Evolutionary conservation across 257 asterid genomes (phyloP).

Genomic region (Nicotiana otophora): DNA sequence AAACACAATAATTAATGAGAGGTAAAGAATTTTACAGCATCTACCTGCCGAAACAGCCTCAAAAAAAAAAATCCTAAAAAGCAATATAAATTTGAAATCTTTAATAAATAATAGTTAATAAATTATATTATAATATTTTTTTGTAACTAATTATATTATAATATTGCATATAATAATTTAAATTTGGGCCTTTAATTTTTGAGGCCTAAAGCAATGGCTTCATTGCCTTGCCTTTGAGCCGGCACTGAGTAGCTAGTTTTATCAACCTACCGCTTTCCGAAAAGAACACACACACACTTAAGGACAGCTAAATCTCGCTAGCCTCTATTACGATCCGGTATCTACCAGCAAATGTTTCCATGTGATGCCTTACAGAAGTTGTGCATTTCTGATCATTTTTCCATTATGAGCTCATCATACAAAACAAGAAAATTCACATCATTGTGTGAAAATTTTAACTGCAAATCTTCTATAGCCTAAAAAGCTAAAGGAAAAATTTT

Average conservation of each 20-base stretch:
- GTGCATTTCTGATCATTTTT: neutral
- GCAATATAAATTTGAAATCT: neutral
- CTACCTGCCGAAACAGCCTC: too few relatives aligned
- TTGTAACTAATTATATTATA: neutral
- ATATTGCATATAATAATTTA: neutral
- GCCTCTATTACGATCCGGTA: neutral
- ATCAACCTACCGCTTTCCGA: neutral
- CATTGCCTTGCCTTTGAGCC: neutral
- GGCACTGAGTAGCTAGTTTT: neutral
- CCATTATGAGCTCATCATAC: neutral
- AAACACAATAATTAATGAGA: neutral
- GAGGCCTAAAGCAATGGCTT: neutral
- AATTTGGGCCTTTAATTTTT: neutral
- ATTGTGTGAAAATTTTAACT: neutral
- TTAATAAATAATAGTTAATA: neutral
- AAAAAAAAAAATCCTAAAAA: neutral
- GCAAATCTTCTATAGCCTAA: neutral
- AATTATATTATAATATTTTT: neutral
- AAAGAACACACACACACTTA: neutral
- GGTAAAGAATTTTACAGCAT: neutral
- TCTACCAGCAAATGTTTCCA: neutral
- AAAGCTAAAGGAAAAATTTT: neutral
- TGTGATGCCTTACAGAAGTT: neutral
- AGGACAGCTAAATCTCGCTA: neutral
- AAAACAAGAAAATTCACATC: neutral